Evolutionary conservation across 2,329 filamentous ascomycete species (phyloP).

Genomic region (Neocatenulostroma microsporum): DNA sequence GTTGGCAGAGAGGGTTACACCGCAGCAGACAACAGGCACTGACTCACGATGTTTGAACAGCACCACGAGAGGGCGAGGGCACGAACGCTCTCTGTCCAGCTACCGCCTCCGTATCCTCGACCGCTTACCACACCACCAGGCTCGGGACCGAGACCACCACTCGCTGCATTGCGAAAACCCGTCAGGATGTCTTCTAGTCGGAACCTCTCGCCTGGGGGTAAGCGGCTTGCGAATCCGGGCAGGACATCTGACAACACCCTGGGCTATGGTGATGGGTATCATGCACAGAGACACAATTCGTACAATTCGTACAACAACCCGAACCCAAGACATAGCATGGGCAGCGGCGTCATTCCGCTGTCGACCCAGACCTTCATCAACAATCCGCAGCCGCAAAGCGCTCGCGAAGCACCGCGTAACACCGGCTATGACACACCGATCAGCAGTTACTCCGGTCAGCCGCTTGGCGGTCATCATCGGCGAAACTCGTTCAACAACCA

Average conservation of each 20-base stretch:
- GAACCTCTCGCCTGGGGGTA: slow-evolving; percentile 27
- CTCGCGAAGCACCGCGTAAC: slow-evolving; percentile 14
- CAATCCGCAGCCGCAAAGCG: slow-evolving; percentile 14
- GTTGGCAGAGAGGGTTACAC: too few relatives aligned
- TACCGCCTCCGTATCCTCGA: not conserved
- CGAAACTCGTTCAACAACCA: slow-evolving; percentile 17
- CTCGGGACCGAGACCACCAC: not conserved
- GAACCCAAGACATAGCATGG: slow-evolving; percentile 29
- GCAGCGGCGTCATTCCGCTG: slow-evolving; percentile 32
- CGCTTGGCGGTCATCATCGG: too few relatives aligned
- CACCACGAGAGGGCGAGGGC: not conserved
- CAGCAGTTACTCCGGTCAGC: too few relatives aligned
- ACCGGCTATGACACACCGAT: too few relatives aligned
- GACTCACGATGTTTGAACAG: too few relatives aligned
- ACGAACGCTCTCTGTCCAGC: slow-evolving; percentile 1
- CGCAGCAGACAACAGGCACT: too few relatives aligned
- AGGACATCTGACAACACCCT: slow-evolving; percentile 26
- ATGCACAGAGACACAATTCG: slow-evolving; percentile 16
- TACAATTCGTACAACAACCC: too few relatives aligned
- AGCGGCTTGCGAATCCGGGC: slow-evolving; percentile 28
- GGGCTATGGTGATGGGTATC: slow-evolving; percentile 16
- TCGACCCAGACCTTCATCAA: slow-evolving; percentile 30
- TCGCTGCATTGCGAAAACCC: not conserved
- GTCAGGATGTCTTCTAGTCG: slow-evolving; percentile 28
- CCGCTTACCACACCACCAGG: too few relatives aligned